Evolutionary conservation across 179 eudicot genomes (phyloP).

Genomic region (Beta lomatogona): DNA sequence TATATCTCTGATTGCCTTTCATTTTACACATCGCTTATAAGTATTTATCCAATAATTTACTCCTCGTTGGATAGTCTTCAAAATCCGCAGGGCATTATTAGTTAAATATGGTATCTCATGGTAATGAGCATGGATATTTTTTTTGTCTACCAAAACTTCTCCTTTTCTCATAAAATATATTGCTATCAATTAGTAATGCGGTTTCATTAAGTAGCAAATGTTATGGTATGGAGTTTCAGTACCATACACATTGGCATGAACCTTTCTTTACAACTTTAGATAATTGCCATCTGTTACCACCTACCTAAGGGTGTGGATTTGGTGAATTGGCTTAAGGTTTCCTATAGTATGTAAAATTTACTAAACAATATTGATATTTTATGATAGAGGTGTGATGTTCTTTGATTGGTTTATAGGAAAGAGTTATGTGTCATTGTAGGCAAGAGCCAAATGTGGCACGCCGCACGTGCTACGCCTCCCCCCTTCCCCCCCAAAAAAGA

Average conservation of each 20-base stretch:
- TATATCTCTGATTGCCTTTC: neutral
- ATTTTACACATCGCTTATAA: neutral
- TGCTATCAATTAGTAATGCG: too few species aligned
- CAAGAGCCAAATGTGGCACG: too few species aligned
- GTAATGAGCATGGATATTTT: neutral
- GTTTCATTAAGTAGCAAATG: too few species aligned
- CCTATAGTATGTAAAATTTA: neutral
- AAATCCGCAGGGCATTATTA: neutral
- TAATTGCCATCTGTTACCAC: too few species aligned
- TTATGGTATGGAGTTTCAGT: too few species aligned
- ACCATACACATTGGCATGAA: too few species aligned
- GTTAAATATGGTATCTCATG: too few species aligned
- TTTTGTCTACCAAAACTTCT: too few species aligned
- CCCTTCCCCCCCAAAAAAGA: too few species aligned
- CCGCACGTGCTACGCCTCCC: too few species aligned
- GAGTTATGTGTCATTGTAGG: constrained; percentile 5
- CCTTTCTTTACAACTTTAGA: too few species aligned
- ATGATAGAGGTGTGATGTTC: neutral
- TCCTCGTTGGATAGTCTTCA: neutral
- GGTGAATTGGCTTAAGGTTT: neutral
- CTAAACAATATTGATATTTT: neutral
- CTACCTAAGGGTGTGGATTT: neutral
- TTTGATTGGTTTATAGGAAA: neutral
- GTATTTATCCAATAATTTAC: neutral
- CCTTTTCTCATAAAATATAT: too few species aligned